Percentiles rank a stretch among this genome's conserved stretches.
Evolutionary conservation across 768 basidiomycete genomes (phyloP).

Genomic region (Boletus rubroflammeus): DNA sequence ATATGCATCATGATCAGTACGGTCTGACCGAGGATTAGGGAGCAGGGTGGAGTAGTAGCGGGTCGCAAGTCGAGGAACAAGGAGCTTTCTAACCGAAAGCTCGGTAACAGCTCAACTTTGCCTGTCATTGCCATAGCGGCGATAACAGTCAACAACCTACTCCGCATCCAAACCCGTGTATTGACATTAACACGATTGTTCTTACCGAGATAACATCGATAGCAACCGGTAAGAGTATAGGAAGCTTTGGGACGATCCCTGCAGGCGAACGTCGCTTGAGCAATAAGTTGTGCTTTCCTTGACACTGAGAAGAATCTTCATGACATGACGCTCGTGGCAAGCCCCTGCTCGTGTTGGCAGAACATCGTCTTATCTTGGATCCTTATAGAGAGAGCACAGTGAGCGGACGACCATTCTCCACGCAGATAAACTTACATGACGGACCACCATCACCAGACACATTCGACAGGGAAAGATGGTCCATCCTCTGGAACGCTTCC

Average conservation of each 20-base stretch:
- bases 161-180: not conserved
- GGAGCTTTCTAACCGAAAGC: not conserved
- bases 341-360: not conserved
- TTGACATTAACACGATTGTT: not conserved
- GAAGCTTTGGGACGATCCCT: not conserved
- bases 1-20: not conserved
- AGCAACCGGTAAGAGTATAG: not conserved
- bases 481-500: no score
- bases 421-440: not conserved
- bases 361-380: not conserved
- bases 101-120: not conserved
- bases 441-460: not conserved
- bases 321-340: not conserved
- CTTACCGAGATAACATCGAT: not conserved
- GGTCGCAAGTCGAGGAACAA: not conserved
- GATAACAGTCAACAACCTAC: not conserved
- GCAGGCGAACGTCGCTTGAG: not conserved
- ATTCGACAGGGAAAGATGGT: not conserved
- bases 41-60: no score
- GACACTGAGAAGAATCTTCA: not conserved
- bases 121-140: not conserved
- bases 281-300: not conserved
- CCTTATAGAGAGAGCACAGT: not conserved
- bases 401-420: not conserved
- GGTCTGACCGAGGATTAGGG: not conserved